Base-by-base conservation (phyloP, 176 grass and related monocot genomes). In the Carex pumila region DNA sequence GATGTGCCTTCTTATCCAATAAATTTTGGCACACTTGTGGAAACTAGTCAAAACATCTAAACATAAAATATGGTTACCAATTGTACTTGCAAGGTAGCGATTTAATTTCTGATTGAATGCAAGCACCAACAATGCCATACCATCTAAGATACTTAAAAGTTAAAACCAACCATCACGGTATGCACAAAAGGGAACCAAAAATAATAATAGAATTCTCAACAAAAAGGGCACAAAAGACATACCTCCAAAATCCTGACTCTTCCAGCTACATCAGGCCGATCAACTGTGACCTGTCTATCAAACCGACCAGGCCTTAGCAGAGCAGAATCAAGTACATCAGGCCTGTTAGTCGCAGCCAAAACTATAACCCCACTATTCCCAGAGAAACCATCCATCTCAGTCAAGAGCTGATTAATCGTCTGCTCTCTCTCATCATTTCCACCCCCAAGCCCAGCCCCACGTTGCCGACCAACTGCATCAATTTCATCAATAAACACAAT, bases 401-500 rank as follows among this genome's bases (percentile, higher is more conserved):
- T 98, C 62, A 98, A 81, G 31, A 98, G 88, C 89, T 98, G 96
- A 82, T 98, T 98, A 62, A 95, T 98, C 25, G 96, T 98, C 91
- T 98, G 96, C 87, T 98, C 96, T 69, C 96, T 93, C 88, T 98
- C 95, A 43, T 98, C 95, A 5, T 98, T 98, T 0, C 95, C 95
- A 2, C 95, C 95, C 30, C 95, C 95, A n/a, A 98, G 88, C 0
- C 96, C 96, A 0, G 96, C 96, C 6, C 96, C 96, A 64, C 96
- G 89, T 88, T 98, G 96, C 54, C 96, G 89, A 8, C 96, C 96
- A 10, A 98, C 96, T 0, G 96, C 96, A 36, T 98, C 96, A 25
- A 98, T 95, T 36, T 98, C 96, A 78, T 98, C 96, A 12, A 98
- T 98, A 85, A 95, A 98, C 18, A 98, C 93, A 76, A 98, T 98